Evolutionary conservation across 2,329 filamentous ascomycete genomes (phyloP).

Genomic region (Trichoderma hamatum): DNA sequence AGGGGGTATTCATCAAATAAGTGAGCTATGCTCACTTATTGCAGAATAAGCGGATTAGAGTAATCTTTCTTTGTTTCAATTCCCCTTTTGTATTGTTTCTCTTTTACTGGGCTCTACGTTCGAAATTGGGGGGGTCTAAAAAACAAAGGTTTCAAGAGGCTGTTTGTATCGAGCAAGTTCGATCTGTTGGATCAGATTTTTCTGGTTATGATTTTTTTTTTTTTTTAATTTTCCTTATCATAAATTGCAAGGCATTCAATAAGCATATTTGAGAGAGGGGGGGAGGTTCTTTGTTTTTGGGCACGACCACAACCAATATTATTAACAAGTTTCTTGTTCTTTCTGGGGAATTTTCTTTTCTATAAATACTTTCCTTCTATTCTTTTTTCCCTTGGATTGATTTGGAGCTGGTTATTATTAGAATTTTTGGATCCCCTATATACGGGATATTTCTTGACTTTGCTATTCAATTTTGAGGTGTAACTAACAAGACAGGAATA

Average conservation of each 20-base stretch:
- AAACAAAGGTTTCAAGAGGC: constrained; percentile 4
- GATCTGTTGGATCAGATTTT: background rate
- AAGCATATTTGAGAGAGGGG: background rate
- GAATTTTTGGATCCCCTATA: background rate
- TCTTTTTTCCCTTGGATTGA: background rate
- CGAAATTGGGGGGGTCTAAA: background rate
- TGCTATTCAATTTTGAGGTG: background rate
- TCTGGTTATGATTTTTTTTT: background rate
- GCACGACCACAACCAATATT: background rate
- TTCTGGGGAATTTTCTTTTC: background rate
- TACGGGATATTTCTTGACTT: background rate
- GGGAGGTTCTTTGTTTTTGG: background rate
- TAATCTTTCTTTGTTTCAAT: background rate
- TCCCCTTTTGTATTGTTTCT: background rate
- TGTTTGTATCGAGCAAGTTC: background rate
- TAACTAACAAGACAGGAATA: background rate
- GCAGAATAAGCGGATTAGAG: constrained; percentile 20
- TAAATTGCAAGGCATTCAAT: constrained; percentile 16
- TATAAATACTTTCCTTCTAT: background rate
- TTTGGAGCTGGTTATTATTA: background rate
- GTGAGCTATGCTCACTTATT: constrained; percentile 3
- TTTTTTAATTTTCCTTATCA: background rate
- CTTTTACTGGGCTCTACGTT: background rate
- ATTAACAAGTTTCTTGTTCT: background rate
- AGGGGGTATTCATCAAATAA: background rate